Evolutionary conservation across 2,329 filamentous ascomycete species (phyloP).

Genomic region (Cladosporium oxysporum): DNA sequence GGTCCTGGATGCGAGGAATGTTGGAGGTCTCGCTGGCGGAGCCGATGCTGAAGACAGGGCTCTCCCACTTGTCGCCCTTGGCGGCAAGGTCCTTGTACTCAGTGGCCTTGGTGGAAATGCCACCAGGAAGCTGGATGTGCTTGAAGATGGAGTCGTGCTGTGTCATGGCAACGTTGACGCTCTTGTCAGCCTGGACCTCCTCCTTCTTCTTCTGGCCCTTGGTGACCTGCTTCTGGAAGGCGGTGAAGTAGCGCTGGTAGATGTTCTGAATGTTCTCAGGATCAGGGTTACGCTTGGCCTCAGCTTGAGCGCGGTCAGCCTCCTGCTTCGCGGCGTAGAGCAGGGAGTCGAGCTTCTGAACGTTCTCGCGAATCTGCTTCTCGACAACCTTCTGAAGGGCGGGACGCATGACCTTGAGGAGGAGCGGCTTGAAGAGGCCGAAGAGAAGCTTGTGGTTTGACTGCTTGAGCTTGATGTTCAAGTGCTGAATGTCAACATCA

Average conservation of each 20-base stretch:
- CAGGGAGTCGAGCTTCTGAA: constrained; percentile 71
- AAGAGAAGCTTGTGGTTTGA: constrained; percentile 95
- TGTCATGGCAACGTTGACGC: constrained; percentile 81
- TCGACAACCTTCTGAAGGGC: constrained; percentile 84
- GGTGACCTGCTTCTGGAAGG: constrained; percentile 71
- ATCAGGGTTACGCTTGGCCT: constrained; percentile 62
- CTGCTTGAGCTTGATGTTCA: constrained; percentile 80
- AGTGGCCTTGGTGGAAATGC: constrained; percentile 89
- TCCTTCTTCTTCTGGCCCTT: constrained; percentile 78
- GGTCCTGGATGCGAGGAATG: constrained; percentile 60
- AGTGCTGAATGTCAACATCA: constrained; percentile 38
- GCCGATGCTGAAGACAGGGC: constrained; percentile 87
- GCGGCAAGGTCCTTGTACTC: constrained; percentile 86
- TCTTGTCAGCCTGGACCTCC: constrained; percentile 60
- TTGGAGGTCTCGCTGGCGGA: constrained; percentile 70
- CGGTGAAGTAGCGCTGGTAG: constrained; percentile 79
- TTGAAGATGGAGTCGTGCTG: constrained; percentile 92
- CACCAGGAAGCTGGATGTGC: constrained; percentile 79
- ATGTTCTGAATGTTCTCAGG: constrained; percentile 77
- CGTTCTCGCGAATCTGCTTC: constrained; percentile 83
- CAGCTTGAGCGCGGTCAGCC: constrained; percentile 69
- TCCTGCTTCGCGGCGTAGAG: constrained; percentile 80
- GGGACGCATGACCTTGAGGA: constrained; percentile 81
- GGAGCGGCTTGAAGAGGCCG: constrained; percentile 78
- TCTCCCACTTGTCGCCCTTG: constrained; percentile 93